Conservation (phyloP, 2,329 filamentous ascomycete genomes). For the Curvularia hawaiiensis region DNA sequence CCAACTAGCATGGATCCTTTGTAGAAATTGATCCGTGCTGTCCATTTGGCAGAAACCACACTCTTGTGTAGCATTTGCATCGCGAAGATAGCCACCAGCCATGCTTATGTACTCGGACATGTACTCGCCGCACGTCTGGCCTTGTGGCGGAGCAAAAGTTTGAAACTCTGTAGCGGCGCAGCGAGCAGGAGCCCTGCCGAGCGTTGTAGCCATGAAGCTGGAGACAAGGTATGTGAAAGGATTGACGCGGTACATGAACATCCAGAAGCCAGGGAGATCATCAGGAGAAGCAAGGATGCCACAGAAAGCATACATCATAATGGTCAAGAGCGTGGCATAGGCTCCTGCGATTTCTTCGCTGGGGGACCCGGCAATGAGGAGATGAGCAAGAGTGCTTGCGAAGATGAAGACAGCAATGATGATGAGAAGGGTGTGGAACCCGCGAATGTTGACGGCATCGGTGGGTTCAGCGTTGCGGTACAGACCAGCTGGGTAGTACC, state of each 20-base stretch:
- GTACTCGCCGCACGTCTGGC: conserved; percentile 51
- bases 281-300: conserved; percentile 65
- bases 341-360: conserved; percentile 70
- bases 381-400: conserved; percentile 70
- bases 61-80: conserved; percentile 46
- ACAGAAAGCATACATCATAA: conserved; percentile 52
- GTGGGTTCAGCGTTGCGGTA: conserved; percentile 69
- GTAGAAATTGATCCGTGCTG: conserved; percentile 56
- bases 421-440: conserved; percentile 70
- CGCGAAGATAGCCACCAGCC: conserved; percentile 50
- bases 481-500: conserved; percentile 68
- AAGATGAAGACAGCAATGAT: conserved; percentile 67
- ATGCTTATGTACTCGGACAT: conserved; percentile 49
- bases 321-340: conserved; percentile 64
- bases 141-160: conserved; percentile 46
- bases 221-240: conserved; percentile 71
- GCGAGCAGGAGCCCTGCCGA: conserved; percentile 55
- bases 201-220: conserved; percentile 58
- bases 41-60: conserved; percentile 57
- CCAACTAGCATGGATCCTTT: conserved; percentile 49
- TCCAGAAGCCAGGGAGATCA: conserved; percentile 73
- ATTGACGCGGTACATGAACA: conserved; percentile 74
- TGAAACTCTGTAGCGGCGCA: conserved; percentile 53
- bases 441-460: conserved; percentile 61
- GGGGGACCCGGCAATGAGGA: conserved; percentile 72